These are phyloP conservation scores for Chondrus crispus DNA, from an alignment of 23 red algal species.

Conservation along the genomic window DNA sequence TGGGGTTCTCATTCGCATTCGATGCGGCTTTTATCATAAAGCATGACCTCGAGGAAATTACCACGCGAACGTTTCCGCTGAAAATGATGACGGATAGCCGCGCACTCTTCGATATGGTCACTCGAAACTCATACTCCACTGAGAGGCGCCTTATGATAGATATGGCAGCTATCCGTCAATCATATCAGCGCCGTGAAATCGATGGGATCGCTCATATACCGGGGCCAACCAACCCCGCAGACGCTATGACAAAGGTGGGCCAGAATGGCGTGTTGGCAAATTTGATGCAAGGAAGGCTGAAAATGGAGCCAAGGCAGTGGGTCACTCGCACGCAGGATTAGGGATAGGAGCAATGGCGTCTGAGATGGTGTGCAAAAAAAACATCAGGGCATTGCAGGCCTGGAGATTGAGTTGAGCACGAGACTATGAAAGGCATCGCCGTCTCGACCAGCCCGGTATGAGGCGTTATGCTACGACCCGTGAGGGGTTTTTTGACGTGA, in stretches of 20 bases:
- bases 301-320: no score
- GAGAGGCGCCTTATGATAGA: constrained; percentile 34
- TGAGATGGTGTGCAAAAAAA: no score
- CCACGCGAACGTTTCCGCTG: not conserved
- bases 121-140: not conserved
- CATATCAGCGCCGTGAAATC: not conserved
- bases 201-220: not conserved
- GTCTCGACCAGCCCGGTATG: no score
- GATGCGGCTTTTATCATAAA: not conserved
- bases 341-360: no score
- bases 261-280: not conserved
- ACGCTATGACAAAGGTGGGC: not conserved
- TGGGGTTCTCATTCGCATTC: no score
- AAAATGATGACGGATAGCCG: constrained; percentile 6
- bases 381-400: no score
- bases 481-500: no score
- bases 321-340: no score
- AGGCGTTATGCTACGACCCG: no score
- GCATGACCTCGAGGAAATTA: constrained; percentile 1
- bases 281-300: no score
- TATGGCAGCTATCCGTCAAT: not conserved
- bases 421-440: no score
- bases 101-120: not conserved
- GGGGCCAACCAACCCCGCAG: not conserved
- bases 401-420: no score